These are phyloP conservation scores for Kalanchoe fedtschenkoi DNA, from an alignment of 164 flowering plant genomes.

Conservation along the genomic window DNA sequence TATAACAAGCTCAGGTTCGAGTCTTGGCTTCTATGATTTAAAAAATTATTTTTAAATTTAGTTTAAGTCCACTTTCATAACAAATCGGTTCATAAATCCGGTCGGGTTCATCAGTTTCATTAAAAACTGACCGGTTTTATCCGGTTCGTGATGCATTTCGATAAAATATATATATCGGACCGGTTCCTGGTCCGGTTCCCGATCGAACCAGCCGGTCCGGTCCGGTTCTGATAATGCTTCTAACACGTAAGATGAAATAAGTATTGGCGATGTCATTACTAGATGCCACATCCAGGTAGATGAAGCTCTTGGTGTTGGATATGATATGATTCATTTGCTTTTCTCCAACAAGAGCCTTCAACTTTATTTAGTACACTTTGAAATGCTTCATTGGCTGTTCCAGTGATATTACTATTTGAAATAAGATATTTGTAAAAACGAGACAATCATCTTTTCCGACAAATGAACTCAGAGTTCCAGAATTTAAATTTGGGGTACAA, in stretches of 20 bases:
- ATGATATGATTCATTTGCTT: conserved; percentile 28
- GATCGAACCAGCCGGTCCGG: no score
- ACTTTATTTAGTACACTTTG: conserved; percentile 40
- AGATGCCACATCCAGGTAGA: conserved; percentile 31
- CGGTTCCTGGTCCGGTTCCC: no score
- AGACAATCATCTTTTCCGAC: no score
- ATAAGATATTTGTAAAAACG: background rate
- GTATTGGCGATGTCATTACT: conserved; percentile 58
- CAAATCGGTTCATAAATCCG: no score
- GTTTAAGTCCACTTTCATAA: no score
- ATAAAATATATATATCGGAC: no score
- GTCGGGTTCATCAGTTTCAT: no score
- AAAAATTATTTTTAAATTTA: no score
- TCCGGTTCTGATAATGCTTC: conserved; percentile 14
- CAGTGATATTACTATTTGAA: conserved; percentile 39
- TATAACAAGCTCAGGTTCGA: no score
- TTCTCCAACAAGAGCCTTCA: conserved; percentile 38
- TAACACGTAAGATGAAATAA: conserved; percentile 21
- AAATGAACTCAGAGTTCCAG: no score
- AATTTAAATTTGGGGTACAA: no score
- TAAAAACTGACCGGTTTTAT: conserved; percentile 42
- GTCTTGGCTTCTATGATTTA: no score
- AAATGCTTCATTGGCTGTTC: conserved; percentile 38
- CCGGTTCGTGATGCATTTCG: conserved; percentile 35
- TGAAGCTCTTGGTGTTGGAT: conserved; percentile 27